Base-by-base conservation (phyloP, 106 monocot genomes). In the Dendrobium catenatum region DNA sequence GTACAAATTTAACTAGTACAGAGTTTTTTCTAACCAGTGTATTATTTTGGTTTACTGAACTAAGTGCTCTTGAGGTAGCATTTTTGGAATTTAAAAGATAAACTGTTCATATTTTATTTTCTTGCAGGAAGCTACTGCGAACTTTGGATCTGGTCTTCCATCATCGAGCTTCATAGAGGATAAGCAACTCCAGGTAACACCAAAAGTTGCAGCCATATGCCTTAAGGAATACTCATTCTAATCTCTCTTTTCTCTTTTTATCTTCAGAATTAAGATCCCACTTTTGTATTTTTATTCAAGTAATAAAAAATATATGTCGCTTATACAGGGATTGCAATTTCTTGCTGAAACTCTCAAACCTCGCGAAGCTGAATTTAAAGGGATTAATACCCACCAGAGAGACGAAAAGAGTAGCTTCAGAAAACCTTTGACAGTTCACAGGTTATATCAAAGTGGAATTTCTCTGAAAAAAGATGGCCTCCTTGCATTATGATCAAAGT, bases 261-360 rank as follows among this genome's bases (percentile, higher is more conserved):
- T 31, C 17, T 56, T 54, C 8, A 43, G 19, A 46, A 24, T 8
- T 73, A 78, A 5, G 20, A 3, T 78, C 0, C 40, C n/a, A 54
- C 27, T 13, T 81, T 6, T 41, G n/a, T n/a, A 56, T 5, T 37
- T 31, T 72, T 68, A 55, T 41, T 79, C 37, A 7, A 46, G 46
- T 46, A 46, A 46, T 46, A 0, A 46, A 46, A 46, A 7, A 46
- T 46, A 46, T 46, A 6, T 46, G 46, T 46, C 46, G 6, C 46
- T 46, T 9, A 46, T 6, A 46, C 27, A 95, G 95, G 95, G 95
- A 2, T 84, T 95, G 29, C 87, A 87, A 85, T 92, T 84, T 83
- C 79, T 95, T 76, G 80, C 86, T 9, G 89, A 89, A 43, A 29
- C 70, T 47, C 18, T 72, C 5, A 81, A 84, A 19, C 47, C 75